Percentiles rank a stretch among this genome's conserved stretches.
phyloP scores from a whole-genome alignment of 805 yeast genomes.

The Metschnikowia picachoensis region DNA sequence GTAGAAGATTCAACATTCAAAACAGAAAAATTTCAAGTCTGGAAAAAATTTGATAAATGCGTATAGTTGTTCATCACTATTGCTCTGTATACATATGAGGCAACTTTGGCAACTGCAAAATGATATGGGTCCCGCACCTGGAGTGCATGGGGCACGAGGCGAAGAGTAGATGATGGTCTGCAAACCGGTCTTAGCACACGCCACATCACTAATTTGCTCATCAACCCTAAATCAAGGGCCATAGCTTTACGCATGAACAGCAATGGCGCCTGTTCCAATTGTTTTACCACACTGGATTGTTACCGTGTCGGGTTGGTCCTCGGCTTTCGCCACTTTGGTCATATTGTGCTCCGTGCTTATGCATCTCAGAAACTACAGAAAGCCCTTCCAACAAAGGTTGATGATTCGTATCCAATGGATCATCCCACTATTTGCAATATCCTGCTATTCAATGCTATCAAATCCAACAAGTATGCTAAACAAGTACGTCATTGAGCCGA shows the following conservation, averaged over 20 bases:
- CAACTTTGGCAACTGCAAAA: too few species aligned
- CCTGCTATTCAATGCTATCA: constrained; percentile 59
- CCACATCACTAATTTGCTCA: too few species aligned
- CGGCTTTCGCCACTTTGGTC: constrained; percentile 22
- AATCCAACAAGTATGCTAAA: constrained; percentile 41
- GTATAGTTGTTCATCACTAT: too few species aligned
- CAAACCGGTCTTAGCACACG: neutral
- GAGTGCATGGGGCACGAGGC: constrained; percentile 5
- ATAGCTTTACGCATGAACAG: too few species aligned
- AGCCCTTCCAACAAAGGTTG: constrained; percentile 83
- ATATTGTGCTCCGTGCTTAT: constrained; percentile 25
- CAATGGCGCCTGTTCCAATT: constrained; percentile 1
- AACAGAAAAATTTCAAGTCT: too few species aligned
- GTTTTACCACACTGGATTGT: constrained; percentile 21
- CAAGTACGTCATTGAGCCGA: constrained; percentile 56
- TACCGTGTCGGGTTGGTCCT: constrained; percentile 19
- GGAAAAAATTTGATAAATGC: too few species aligned
- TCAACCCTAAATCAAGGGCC: too few species aligned
- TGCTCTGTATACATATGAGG: too few species aligned
- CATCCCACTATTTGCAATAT: constrained; percentile 74
- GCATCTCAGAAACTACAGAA: constrained; percentile 64
- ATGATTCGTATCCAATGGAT: constrained; percentile 77
- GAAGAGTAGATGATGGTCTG: too few species aligned
- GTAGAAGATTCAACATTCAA: too few species aligned
- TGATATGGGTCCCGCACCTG: neutral